Evolutionary conservation across 345 rosid genomes (phyloP).

Genomic region (Combretum micranthum): DNA sequence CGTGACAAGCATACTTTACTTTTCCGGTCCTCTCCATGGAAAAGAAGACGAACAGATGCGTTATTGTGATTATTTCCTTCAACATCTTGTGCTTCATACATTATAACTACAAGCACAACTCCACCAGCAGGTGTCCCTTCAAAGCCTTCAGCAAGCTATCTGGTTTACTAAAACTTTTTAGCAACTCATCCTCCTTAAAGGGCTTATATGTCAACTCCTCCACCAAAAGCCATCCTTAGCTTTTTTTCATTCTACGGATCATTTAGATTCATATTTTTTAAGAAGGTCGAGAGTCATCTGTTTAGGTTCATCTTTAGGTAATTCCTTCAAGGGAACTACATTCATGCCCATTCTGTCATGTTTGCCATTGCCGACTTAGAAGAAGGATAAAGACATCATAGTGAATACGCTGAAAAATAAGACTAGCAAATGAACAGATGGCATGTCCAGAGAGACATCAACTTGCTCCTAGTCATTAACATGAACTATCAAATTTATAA

Average conservation of each 20-base stretch:
- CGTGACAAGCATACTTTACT: constrained; percentile 59
- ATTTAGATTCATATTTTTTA: constrained; percentile 58
- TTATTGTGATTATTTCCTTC: constrained; percentile 95
- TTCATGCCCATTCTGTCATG: constrained; percentile 89
- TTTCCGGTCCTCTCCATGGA: constrained; percentile 73
- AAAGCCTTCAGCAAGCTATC: constrained; percentile 52
- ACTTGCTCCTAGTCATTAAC: constrained; percentile 98
- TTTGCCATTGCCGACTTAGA: constrained; percentile 78
- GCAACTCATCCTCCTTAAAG: constrained; percentile 63
- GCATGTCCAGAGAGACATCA: background rate
- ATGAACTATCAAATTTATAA: too few relatives aligned
- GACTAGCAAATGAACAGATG: too few relatives aligned
- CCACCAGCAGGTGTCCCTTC: constrained; percentile 78
- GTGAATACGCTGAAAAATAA: too few relatives aligned
- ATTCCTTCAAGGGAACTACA: constrained; percentile 74
- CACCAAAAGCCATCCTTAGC: constrained; percentile 65
- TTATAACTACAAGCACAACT: constrained; percentile 70
- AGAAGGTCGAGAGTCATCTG: constrained; percentile 56
- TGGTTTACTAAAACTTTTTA: constrained; percentile 43
- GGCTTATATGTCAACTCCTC: constrained; percentile 80
- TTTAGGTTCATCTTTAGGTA: constrained; percentile 62
- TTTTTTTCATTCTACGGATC: constrained; percentile 54
- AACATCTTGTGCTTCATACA: constrained; percentile 82
- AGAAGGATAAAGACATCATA: too few relatives aligned
- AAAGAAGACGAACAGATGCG: constrained; percentile 60